These are phyloP conservation scores for Geosmithia putterillii DNA, from an alignment of 2,329 filamentous ascomycete species.

Conservation along the genomic window DNA sequence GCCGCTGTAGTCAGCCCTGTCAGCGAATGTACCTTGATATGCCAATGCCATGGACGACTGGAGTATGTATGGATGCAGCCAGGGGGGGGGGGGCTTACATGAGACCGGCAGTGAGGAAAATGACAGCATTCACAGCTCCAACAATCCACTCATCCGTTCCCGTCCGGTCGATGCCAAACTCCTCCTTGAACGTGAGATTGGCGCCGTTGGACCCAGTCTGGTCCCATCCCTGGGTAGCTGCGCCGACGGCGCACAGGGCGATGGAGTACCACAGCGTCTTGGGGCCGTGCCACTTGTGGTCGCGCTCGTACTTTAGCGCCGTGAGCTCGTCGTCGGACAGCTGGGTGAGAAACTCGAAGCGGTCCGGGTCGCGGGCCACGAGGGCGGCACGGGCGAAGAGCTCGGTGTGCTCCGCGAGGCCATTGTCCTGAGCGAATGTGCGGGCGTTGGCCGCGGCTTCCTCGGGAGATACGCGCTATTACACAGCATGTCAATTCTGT, in stretches of 20 bases:
- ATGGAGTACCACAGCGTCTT: conserved; percentile 27
- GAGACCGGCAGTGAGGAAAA: conserved; percentile 34
- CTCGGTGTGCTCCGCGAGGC: conserved; percentile 32
- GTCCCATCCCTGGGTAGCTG: conserved; percentile 50
- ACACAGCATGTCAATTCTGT: neutral
- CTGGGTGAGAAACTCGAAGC: conserved; percentile 8
- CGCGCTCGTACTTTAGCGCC: conserved; percentile 25
- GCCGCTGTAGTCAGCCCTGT: conserved; percentile 6
- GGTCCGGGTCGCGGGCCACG: conserved; percentile 12
- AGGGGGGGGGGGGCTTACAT: conserved; percentile 33
- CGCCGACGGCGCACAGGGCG: conserved; percentile 38
- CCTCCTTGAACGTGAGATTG: conserved; percentile 42
- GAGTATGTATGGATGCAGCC: neutral
- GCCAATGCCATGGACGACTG: too few species aligned
- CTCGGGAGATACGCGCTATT: conserved; percentile 11
- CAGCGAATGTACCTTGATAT: neutral
- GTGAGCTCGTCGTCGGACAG: conserved; percentile 18
- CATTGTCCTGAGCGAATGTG: conserved; percentile 32
- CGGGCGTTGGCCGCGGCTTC: conserved; percentile 24
- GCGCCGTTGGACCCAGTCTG: conserved; percentile 49
- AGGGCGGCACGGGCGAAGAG: conserved; percentile 15
- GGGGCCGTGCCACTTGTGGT: conserved; percentile 45
- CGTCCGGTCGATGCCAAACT: conserved; percentile 17
- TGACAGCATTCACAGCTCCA: conserved; percentile 15
- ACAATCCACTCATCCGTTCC: conserved; percentile 30